Evolutionary conservation across 176 grass and related monocot species (phyloP).

Genomic region (Musa beccarii): DNA sequence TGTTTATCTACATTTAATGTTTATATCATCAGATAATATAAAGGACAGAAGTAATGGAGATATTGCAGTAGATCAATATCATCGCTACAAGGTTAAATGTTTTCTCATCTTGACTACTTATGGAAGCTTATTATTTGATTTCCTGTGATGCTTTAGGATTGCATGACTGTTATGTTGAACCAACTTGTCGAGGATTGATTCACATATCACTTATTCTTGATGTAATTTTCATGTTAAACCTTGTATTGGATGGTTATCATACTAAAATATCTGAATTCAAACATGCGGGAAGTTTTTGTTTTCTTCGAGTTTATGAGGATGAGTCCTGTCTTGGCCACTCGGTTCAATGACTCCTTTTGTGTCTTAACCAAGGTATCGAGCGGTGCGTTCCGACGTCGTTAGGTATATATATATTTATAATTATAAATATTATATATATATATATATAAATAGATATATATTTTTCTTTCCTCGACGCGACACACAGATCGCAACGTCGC

Average conservation of each 20-base stretch:
- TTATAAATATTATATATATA: no score
- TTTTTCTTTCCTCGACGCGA: no score
- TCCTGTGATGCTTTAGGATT: not conserved
- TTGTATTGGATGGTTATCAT: not conserved
- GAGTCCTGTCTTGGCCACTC: not conserved
- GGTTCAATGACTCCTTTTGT: not conserved
- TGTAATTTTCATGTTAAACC: not conserved
- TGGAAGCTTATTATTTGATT: not conserved
- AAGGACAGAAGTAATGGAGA: constrained; percentile 59
- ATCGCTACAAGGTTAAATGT: constrained; percentile 77
- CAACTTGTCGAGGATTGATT: not conserved
- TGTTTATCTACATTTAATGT: constrained; percentile 9
- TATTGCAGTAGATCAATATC: constrained; percentile 91
- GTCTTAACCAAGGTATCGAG: no score
- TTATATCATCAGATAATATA: constrained; percentile 58
- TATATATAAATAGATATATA: no score
- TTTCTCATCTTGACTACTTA: not conserved
- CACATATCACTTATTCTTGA: not conserved
- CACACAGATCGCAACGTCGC: no score
- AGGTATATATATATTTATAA: no score
- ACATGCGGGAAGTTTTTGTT: not conserved
- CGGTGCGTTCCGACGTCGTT: no score
- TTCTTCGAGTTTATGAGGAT: not conserved
- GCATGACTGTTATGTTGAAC: not conserved
- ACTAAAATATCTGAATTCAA: not conserved